phyloP scores from a whole-genome alignment of 768 basidiomycete genomes.

The Pisolithus microcarpus region DNA sequence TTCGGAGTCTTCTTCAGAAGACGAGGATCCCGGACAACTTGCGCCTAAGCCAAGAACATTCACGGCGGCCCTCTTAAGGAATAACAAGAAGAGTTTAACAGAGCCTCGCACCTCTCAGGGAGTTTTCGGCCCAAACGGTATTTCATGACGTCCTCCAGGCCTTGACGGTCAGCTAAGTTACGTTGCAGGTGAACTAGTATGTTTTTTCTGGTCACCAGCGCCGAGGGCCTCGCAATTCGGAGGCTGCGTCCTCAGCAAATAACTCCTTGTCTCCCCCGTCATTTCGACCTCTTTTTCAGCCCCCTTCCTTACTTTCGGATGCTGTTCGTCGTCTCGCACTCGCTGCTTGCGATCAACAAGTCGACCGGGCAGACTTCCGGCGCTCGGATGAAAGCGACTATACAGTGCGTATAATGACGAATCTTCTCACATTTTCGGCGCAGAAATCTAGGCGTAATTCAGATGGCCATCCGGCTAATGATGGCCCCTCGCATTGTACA shows the following conservation, averaged over 20 bases:
- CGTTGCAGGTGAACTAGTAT: constrained; percentile 71
- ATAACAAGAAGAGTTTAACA: constrained; percentile 73
- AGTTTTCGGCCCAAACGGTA: constrained; percentile 84
- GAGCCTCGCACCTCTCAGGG: constrained; percentile 86
- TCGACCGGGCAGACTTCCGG: constrained; percentile 33
- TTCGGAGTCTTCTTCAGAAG: constrained; percentile 62
- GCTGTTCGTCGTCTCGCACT: constrained; percentile 60
- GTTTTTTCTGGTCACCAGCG: constrained; percentile 78
- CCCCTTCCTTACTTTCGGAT: constrained; percentile 65
- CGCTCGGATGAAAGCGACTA: constrained; percentile 46
- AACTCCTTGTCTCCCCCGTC: constrained; percentile 16
- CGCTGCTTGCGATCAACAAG: constrained; percentile 50
- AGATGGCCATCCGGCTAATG: neutral
- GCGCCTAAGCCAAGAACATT: constrained; percentile 40
- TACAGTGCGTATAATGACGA: constrained; percentile 73
- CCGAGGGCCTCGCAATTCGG: constrained; percentile 55
- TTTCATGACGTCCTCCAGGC: constrained; percentile 6
- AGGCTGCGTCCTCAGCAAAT: constrained; percentile 39
- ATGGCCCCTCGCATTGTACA: constrained; percentile 23
- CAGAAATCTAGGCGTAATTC: constrained; percentile 23
- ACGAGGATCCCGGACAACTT: constrained; percentile 35
- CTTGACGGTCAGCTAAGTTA: constrained; percentile 1
- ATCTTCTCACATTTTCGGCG: constrained; percentile 56
- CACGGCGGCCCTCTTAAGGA: constrained; percentile 49
- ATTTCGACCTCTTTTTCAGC: constrained; percentile 40